Base-by-base conservation (phyloP, 768 basidiomycete genomes). In the Boletus subcaerulescens region DNA sequence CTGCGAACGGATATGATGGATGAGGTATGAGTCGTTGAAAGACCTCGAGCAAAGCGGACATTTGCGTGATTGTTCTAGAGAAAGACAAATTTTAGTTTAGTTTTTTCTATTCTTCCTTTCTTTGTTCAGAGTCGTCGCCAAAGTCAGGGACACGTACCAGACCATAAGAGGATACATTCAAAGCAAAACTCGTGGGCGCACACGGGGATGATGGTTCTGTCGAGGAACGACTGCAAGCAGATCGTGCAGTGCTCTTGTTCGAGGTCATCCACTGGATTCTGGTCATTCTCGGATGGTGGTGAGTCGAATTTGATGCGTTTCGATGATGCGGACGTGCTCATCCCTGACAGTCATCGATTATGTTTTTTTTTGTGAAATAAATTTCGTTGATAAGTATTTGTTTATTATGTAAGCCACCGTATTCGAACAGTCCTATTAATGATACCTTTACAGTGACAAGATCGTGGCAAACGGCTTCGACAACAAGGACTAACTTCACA, bases 101-200 rank as follows among this genome's bases (percentile, higher is more conserved):
- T 35, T 13, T 35, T 35, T 13, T 35, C 13, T n/a, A n/a, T 13
- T 14, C 14, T 35, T 46, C 12, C n/a, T 15, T 26, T 13, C 9
- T 26, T n/a, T 43, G 26, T 2, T 8, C 4, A 14, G 33, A 35
- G 13, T 26, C 5, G 20, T 35, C 14, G 20, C 20, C 9, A 43
- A 20, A 38, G 29, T 24, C 32, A 11, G 15, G 13, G 24, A 20
- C n/a, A 73, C 80, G 60, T 56, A 90, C 90, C 86, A 50, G 89
- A 81, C 94, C 93, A 96, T 1, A 93, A 72, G 45, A 88, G 74
- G 22, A 97, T 77, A 68, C 94, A 98, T 52, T 91, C 89, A 60
- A 96, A 96, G 64, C 94, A 98, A 65, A 95, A 95, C 65, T 91
- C 89, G 75, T 98, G 94, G 2, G 91, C 89, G 70, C 94, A 97